Evolutionary conservation across 2,329 filamentous ascomycete genomes (phyloP).

Genomic region (Verticillium longisporum): DNA sequence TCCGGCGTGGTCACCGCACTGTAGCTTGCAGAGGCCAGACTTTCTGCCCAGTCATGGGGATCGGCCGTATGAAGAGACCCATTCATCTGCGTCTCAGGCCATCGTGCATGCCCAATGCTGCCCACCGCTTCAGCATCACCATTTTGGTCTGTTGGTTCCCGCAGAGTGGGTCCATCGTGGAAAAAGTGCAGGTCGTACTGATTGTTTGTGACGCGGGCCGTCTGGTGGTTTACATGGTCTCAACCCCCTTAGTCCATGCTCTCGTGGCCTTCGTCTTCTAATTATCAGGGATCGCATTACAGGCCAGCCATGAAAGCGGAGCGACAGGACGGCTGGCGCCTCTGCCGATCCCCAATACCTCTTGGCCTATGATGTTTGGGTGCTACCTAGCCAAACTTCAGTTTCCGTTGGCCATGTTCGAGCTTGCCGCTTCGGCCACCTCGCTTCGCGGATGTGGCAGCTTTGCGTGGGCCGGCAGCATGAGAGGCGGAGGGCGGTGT

Average conservation of each 20-base stretch:
- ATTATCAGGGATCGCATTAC: not conserved
- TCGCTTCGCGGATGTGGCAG: conserved; percentile 32
- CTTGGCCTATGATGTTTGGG: not conserved
- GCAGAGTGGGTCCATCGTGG: not conserved
- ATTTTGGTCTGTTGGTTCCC: not conserved
- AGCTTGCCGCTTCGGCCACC: conserved; percentile 22
- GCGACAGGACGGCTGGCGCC: not conserved
- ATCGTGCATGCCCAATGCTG: not conserved
- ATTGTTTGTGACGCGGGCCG: not conserved
- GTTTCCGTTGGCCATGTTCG: conserved; percentile 54
- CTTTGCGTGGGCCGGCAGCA: conserved; percentile 20
- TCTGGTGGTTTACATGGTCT: not conserved
- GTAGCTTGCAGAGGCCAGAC: not conserved
- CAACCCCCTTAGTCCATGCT: not conserved
- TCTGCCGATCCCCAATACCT: not conserved
- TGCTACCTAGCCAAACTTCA: conserved; percentile 44
- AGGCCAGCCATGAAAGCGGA: not conserved
- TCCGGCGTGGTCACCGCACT: not conserved
- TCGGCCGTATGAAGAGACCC: not conserved
- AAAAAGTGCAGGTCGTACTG: not conserved
- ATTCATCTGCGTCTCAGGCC: not conserved
- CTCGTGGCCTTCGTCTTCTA: not conserved
- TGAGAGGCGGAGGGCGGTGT: conserved; percentile 21
- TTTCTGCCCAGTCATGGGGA: not conserved
- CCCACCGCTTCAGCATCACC: not conserved